These are phyloP conservation scores for Blyttiomyces sp. DNA, from an alignment of 371 early-diverging fungal genomes.

Conservation along the genomic window DNA sequence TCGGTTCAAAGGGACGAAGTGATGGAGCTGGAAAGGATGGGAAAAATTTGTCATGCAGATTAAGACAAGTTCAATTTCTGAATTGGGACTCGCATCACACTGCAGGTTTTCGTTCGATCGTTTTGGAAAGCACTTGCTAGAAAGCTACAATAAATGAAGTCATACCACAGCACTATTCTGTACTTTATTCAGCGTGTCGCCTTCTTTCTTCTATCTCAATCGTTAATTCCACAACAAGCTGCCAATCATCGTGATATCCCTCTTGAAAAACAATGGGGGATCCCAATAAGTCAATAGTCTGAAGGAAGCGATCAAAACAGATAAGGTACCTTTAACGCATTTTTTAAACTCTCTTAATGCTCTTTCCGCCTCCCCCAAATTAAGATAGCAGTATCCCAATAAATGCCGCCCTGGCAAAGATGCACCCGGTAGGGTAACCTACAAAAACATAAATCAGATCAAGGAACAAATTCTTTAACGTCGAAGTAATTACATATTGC, in stretches of 20 bases:
- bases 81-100: too few relatives aligned
- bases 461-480: neutral
- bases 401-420: slow-evolving; percentile 47
- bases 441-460: neutral
- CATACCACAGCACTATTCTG: too few relatives aligned
- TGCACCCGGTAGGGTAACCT: slow-evolving; percentile 47
- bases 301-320: neutral
- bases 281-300: neutral
- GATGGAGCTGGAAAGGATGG: too few relatives aligned
- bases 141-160: too few relatives aligned
- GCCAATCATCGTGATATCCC: slow-evolving; percentile 58
- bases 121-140: too few relatives aligned
- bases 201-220: slow-evolving; percentile 46
- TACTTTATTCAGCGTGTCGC: too few relatives aligned
- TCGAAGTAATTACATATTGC: slow-evolving; percentile 37
- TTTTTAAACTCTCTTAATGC: slow-evolving; percentile 54
- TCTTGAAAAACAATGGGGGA: slow-evolving; percentile 27
- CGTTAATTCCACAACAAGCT: slow-evolving; percentile 56
- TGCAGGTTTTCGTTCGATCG: too few relatives aligned
- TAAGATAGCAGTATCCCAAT: slow-evolving; percentile 52
- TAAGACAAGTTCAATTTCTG: too few relatives aligned
- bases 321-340: slow-evolving; percentile 45
- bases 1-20: too few relatives aligned
- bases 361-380: slow-evolving; percentile 43
- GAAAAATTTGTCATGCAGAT: too few relatives aligned